phyloP scores from a whole-genome alignment of 116 monocot genomes.

The Iris pallida region DNA sequence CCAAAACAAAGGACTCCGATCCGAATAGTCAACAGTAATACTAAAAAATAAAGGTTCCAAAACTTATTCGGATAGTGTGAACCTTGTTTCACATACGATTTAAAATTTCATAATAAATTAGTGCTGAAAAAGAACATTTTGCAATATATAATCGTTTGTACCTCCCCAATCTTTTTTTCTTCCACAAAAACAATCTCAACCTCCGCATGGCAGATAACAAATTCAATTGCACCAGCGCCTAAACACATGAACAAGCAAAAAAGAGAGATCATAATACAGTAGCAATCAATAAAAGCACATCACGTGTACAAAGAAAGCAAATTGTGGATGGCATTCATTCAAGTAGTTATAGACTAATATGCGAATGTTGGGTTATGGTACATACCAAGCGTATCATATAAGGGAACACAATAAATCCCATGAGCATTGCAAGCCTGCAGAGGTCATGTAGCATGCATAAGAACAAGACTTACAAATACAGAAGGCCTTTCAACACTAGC shows the following conservation, averaged over 20 bases:
- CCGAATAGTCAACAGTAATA: no score
- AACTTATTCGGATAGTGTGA: no score
- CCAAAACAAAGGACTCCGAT: no score
- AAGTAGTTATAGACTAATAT: neutral
- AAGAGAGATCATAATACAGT: neutral
- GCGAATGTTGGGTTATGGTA: neutral
- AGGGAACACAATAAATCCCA: slow-evolving; percentile 75
- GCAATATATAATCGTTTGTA: slow-evolving; percentile 9
- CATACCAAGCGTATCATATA: slow-evolving; percentile 83
- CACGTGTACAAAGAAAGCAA: no score
- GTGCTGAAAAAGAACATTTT: no score
- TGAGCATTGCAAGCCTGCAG: slow-evolving; percentile 83
- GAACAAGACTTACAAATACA: neutral
- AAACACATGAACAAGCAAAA: slow-evolving; percentile 7
- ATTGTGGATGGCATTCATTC: no score
- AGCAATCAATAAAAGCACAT: neutral
- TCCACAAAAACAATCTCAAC: slow-evolving; percentile 79
- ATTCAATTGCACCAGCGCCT: slow-evolving; percentile 82
- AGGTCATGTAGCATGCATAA: slow-evolving; percentile 5
- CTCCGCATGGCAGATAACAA: slow-evolving; percentile 79
- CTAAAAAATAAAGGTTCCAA: no score
- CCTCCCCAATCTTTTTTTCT: slow-evolving; percentile 80
- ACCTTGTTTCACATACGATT: no score
- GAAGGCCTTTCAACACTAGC: no score
- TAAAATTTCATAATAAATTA: no score